A percentile compares a stretch with the other conserved stretches of the same genome.
phyloP scores from a whole-genome alignment of 1,284 basidiomycete genomes.

The Cutaneotrichosporon sp. region DNA sequence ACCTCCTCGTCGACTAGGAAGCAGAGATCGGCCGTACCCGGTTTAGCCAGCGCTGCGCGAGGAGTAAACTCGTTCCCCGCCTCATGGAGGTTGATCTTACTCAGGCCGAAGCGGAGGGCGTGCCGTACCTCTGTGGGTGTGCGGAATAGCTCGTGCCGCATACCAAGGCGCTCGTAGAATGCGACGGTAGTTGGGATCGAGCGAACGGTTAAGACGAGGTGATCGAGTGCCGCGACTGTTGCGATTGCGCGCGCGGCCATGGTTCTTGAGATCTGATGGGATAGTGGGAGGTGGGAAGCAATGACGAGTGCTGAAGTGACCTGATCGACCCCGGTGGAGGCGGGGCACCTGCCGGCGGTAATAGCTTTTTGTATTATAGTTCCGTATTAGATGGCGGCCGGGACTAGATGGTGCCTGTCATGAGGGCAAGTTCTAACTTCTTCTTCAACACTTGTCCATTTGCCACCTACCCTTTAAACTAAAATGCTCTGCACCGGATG shows the following conservation, averaged over 20 bases:
- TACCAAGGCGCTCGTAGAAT: slow-evolving; percentile 23
- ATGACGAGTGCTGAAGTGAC: not conserved
- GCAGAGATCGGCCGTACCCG: slow-evolving; percentile 23
- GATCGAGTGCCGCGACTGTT: slow-evolving; percentile 19
- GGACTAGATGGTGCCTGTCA: not conserved
- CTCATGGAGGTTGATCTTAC: slow-evolving; percentile 28
- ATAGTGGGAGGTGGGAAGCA: not conserved
- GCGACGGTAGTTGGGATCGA: slow-evolving; percentile 17
- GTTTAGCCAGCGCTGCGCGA: slow-evolving; percentile 11
- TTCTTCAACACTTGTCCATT: not conserved
- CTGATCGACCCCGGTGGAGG: not conserved
- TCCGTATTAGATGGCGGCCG: not conserved
- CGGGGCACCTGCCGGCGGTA: not conserved
- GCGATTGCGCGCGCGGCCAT: not conserved
- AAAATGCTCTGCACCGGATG: slow-evolving; percentile 46
- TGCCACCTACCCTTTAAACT: not conserved
- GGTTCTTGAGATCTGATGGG: not conserved
- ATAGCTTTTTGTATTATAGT: not conserved
- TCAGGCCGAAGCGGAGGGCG: slow-evolving; percentile 16
- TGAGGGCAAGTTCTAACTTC: not conserved
- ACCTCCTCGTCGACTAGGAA: slow-evolving; percentile 20
- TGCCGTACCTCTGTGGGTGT: slow-evolving; percentile 11
- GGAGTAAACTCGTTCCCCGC: slow-evolving; percentile 22
- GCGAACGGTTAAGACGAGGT: slow-evolving; percentile 25
- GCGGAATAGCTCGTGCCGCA: slow-evolving; percentile 22